Conservation (phyloP, 192 early-diverging fungal genomes). For the Gamsiella multidivaricata region DNA sequence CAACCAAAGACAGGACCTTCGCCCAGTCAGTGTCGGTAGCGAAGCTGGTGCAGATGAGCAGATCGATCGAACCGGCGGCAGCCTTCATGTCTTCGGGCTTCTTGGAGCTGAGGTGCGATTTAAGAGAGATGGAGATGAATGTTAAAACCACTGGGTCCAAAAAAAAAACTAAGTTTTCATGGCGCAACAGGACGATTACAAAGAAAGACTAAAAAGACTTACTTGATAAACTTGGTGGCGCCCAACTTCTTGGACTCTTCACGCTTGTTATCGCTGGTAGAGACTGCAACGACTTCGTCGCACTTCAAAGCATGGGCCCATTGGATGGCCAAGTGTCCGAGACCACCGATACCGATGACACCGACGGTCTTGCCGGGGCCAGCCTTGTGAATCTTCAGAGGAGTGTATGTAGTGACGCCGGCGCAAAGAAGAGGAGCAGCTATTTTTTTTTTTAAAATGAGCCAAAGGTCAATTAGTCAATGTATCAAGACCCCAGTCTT, state of each 20-base stretch:
- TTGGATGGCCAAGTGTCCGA: constrained; percentile 78
- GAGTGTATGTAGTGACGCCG: constrained; percentile 79
- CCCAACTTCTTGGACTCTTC: constrained; percentile 68
- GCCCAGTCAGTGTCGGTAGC: constrained; percentile 58
- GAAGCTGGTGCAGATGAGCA: constrained; percentile 50
- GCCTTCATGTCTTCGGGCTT: constrained; percentile 35
- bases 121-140: neutral
- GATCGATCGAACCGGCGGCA: constrained; percentile 39
- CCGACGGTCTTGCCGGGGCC: constrained; percentile 64
- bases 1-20: constrained; percentile 59
- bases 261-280: constrained; percentile 64
- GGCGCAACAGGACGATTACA: neutral
- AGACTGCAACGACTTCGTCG: constrained; percentile 68
- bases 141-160: neutral
- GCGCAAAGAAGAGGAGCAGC: constrained; percentile 90
- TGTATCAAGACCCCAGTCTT: too few species aligned
- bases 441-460: neutral
- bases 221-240: constrained; percentile 64
- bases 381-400: constrained; percentile 63
- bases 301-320: constrained; percentile 68
- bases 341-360: constrained; percentile 75
- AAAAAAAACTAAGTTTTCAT: neutral
- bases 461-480: neutral
- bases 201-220: neutral
- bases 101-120: constrained; percentile 17